phyloP scores from a whole-genome alignment of 352 stramenopile genomes.

The Globisporangium polare region DNA sequence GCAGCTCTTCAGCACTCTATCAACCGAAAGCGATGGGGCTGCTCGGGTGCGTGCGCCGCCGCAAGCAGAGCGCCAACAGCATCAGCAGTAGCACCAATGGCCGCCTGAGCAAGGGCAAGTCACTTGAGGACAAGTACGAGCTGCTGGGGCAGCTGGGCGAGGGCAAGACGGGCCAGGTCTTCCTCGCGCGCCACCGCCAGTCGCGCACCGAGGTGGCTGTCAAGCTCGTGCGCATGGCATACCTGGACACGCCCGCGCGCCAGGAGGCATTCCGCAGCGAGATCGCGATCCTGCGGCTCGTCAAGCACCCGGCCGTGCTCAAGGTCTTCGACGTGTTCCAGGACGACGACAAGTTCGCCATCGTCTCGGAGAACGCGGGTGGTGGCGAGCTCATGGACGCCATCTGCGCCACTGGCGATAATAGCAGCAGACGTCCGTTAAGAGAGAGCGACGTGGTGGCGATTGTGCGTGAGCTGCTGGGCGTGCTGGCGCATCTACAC shows the following conservation, averaged over 20 bases:
- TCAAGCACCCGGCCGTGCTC: constrained; percentile 57
- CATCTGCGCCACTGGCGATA: constrained; percentile 20
- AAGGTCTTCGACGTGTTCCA: constrained; percentile 65
- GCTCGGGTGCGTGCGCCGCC: constrained; percentile 28
- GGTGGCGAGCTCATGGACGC: constrained; percentile 68
- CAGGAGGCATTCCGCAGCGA: constrained; percentile 63
- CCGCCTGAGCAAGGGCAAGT: constrained; percentile 20
- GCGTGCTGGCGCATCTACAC: constrained; percentile 69
- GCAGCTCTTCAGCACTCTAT: background rate
- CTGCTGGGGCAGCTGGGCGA: constrained; percentile 64
- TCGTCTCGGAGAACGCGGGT: constrained; percentile 61
- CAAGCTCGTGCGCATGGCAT: constrained; percentile 65
- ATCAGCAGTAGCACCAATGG: constrained; percentile 10
- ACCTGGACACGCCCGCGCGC: constrained; percentile 65
- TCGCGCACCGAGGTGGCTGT: constrained; percentile 47
- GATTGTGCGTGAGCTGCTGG: constrained; percentile 63
- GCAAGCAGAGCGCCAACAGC: constrained; percentile 11
- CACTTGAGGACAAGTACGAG: constrained; percentile 69
- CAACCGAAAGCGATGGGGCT: constrained; percentile 10
- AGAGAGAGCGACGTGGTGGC: constrained; percentile 60
- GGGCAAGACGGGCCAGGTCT: constrained; percentile 77
- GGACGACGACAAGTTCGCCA: constrained; percentile 55
- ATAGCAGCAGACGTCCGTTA: constrained; percentile 13
- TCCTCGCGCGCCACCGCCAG: constrained; percentile 39
- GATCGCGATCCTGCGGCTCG: constrained; percentile 48